Conservation (phyloP, 306 rosid genomes). For the Casuarina glauca region DNA sequence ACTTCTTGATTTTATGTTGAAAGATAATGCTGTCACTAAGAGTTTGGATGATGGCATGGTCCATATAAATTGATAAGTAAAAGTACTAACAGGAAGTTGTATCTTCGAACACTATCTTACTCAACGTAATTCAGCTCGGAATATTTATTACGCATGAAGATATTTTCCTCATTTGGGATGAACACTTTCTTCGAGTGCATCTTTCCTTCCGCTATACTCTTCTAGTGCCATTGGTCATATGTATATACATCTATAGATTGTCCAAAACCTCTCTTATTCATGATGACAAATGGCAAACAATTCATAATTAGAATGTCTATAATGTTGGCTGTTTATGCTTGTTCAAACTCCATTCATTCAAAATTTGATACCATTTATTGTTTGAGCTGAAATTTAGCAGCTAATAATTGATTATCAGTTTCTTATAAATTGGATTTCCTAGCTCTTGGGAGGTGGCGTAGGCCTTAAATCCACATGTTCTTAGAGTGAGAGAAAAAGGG, state of each 20-base stretch:
- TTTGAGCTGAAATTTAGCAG: slow-evolving; percentile 21
- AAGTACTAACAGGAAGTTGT: not conserved
- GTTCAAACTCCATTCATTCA: not conserved
- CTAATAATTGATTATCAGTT: not conserved
- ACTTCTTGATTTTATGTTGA: not conserved
- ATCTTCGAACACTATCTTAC: not conserved
- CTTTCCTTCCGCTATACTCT: not conserved
- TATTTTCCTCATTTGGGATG: not conserved
- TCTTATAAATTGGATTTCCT: not conserved
- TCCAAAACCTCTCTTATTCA: not conserved
- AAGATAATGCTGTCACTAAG: not conserved
- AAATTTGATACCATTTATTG: not conserved
- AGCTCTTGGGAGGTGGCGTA: not conserved
- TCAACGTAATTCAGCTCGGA: not conserved
- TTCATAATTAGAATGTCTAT: not conserved
- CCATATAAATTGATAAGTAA: not conserved
- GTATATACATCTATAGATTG: too few relatives aligned
- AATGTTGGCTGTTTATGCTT: not conserved
- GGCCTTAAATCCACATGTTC: not conserved
- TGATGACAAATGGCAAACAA: not conserved
- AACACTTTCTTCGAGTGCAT: not conserved
- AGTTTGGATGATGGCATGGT: not conserved
- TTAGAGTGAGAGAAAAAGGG: not conserved
- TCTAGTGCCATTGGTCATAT: not conserved
- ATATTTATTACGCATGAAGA: not conserved